Base-by-base conservation (phyloP, 805 yeast species). In the Candida hungchunana region DNA sequence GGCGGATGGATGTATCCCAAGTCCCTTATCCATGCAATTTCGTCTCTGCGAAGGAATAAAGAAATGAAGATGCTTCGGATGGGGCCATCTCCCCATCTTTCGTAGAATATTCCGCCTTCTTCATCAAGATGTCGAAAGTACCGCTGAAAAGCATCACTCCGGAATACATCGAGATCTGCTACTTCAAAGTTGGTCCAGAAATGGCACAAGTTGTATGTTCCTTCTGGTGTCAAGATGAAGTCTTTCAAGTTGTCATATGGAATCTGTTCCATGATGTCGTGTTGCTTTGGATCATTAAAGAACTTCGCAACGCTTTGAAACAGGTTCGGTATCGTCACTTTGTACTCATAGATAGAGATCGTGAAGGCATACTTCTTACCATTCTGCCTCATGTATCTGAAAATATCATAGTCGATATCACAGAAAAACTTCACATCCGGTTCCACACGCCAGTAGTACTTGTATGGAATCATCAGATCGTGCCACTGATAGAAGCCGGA, bases 71-170 rank as follows among this genome's bases (percentile, higher is more conserved):
- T 77, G 6, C 89, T 79, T 56, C 84, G 89, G 32, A 85, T 79
- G 15, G 95, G 95, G 16, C 94, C 95, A 60, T 86, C 95, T 41
- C 95, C 95, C 90, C 94, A 86, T 58, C 95, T 69, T 61, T 82
- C 87, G 60, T 88, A 87, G 66, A 82, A 87, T 60, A 87, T 87
- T 3, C 94, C 95, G 43, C 93, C 93, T 3, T 80, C 66, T 31
- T 63, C 57, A 55, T 87, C 96, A 42, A 87, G 66, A 49, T 71
- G 63, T 21, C 82, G 77, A 51, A 88, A 85, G 60, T 77, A 87
- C 35, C 70, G 72, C 18, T 64, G 55, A 59, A 86, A 87, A 7
- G 82, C 82, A 35, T 80, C 75, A 18, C 77, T 65, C 51, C 93
- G 66, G 77, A 83, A 87, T 49, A 87, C 73, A 43, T 79, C 74